Evolutionary conservation across 148 eudicot genomes (phyloP).

Genomic region (Heliamphora exappendiculata): DNA sequence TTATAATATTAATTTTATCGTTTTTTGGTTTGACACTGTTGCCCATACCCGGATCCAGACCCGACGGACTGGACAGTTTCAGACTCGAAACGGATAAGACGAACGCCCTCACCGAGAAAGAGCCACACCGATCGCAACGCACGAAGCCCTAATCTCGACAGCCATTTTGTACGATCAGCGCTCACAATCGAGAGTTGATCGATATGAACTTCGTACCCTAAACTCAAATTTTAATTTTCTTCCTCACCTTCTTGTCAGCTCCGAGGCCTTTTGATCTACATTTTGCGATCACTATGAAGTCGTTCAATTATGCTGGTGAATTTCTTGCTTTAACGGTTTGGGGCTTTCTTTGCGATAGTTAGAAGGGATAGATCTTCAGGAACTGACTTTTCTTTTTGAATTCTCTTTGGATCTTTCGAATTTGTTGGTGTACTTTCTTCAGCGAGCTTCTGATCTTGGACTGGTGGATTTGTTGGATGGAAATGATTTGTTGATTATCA

Average conservation of each 20-base stretch:
- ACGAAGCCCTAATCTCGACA: slow-evolving; percentile 5
- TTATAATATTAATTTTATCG: too few species aligned
- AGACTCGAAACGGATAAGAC: too few species aligned
- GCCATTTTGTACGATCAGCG: neutral
- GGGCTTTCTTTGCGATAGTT: neutral
- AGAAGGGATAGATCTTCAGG: neutral
- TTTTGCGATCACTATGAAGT: neutral
- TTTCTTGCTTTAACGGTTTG: neutral
- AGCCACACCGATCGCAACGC: neutral
- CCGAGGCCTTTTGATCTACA: neutral
- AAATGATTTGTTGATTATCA: neutral
- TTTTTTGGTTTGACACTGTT: too few species aligned
- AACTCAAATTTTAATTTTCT: neutral
- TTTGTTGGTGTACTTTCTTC: neutral
- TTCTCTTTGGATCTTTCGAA: slow-evolving; percentile 6
- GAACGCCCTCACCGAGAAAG: neutral
- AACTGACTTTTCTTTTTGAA: neutral
- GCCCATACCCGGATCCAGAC: neutral
- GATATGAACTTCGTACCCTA: slow-evolving; percentile 4
- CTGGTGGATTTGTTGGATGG: slow-evolving; percentile 4
- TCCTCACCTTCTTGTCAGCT: neutral
- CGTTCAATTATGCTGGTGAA: neutral
- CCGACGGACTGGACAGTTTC: neutral
- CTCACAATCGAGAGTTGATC: neutral
- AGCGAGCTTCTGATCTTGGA: neutral